These are phyloP conservation scores for Plectosphaerella plurivora DNA, from an alignment of 2,329 filamentous ascomycete species.

Conservation along the genomic window DNA sequence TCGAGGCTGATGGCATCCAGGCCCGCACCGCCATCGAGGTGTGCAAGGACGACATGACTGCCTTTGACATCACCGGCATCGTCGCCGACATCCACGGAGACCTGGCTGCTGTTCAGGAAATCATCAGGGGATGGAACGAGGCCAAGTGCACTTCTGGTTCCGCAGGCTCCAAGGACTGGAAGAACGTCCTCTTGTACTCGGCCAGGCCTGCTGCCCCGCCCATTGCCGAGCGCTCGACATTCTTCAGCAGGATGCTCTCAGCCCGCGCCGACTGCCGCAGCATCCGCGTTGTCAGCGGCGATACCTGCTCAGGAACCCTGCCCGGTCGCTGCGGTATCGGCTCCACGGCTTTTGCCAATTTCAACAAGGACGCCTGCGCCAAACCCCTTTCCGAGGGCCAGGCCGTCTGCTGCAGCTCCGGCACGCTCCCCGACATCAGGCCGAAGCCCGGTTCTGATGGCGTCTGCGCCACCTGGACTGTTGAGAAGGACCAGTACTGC, in stretches of 20 bases:
- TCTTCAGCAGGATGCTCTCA: no score
- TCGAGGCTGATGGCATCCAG: background rate
- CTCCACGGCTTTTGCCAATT: background rate
- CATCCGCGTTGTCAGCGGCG: slow-evolving; percentile 25
- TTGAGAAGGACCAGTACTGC: slow-evolving; percentile 29
- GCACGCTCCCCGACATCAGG: slow-evolving; percentile 26
- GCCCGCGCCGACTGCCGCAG: slow-evolving; percentile 15
- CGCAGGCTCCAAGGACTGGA: background rate
- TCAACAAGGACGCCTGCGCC: slow-evolving; percentile 19
- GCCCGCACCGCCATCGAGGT: background rate
- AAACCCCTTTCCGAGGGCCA: slow-evolving; percentile 21
- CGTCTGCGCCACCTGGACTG: slow-evolving; percentile 26
- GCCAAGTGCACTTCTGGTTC: background rate
- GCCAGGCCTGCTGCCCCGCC: no score
- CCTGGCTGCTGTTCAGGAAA: background rate
- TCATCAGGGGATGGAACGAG: background rate
- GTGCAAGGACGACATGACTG: background rate
- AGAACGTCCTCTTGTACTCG: no score
- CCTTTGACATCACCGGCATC: background rate
- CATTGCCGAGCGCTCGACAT: no score
- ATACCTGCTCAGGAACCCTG: slow-evolving; percentile 28
- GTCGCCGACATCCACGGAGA: background rate
- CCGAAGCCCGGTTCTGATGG: slow-evolving; percentile 28
- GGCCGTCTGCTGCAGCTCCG: slow-evolving; percentile 29
- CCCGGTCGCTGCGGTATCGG: slow-evolving; percentile 9